A percentile compares a stretch with the other conserved stretches of the same genome.
Evolutionary conservation across 1,284 basidiomycete genomes (phyloP).

Genomic region (Meripilus lineatus): DNA sequence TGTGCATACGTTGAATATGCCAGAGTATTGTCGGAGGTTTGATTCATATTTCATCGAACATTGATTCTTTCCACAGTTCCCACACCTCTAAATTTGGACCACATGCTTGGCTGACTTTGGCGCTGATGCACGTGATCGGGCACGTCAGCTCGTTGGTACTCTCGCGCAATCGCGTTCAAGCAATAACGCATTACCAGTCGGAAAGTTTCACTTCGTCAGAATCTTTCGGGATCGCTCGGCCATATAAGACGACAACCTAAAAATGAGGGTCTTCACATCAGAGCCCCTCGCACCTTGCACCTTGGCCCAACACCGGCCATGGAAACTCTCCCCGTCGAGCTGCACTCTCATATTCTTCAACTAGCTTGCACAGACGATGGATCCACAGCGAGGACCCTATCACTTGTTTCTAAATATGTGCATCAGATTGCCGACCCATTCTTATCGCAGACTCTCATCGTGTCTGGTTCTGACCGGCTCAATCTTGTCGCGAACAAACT

Average conservation of each 20-base stretch:
- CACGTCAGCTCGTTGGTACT: neutral
- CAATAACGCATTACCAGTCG: too few species aligned
- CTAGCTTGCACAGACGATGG: slow-evolving; percentile 21
- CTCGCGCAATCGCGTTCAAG: neutral
- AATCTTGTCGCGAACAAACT: slow-evolving; percentile 9
- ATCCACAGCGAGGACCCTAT: slow-evolving; percentile 16
- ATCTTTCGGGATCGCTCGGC: too few species aligned
- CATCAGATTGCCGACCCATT: slow-evolving; percentile 19
- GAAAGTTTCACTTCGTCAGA: too few species aligned
- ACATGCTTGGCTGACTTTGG: too few species aligned
- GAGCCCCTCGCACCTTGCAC: too few species aligned
- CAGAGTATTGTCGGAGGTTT: too few species aligned
- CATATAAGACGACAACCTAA: too few species aligned
- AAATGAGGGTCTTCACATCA: too few species aligned
- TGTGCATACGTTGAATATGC: too few species aligned
- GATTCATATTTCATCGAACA: too few species aligned
- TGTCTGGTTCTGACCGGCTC: slow-evolving; percentile 15
- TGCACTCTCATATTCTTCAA: slow-evolving; percentile 20
- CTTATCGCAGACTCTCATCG: slow-evolving; percentile 20
- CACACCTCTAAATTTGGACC: too few species aligned
- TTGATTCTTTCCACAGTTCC: too few species aligned
- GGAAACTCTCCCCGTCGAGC: slow-evolving; percentile 21
- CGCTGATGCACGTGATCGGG: neutral
- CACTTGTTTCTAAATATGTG: slow-evolving; percentile 21
- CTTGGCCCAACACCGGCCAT: slow-evolving; percentile 10